Conservation (phyloP, 495 filamentous ascomycete species). For the Aspergillus heteromorphus region DNA sequence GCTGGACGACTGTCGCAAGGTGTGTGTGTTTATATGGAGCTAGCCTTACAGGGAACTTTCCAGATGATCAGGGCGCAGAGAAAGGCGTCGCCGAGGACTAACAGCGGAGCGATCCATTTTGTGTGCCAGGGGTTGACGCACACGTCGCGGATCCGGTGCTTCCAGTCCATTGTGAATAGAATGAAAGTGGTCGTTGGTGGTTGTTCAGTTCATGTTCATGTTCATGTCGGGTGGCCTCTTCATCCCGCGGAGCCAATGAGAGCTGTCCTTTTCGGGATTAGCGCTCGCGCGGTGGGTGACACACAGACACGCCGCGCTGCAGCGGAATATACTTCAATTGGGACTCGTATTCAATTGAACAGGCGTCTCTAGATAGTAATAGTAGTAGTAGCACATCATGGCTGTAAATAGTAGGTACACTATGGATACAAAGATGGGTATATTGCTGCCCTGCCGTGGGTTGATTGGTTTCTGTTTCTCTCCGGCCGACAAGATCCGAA, state of each 20-base stretch:
- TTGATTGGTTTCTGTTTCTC: not conserved
- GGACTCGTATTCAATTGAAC: not conserved
- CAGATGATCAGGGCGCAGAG: slow-evolving; percentile 72
- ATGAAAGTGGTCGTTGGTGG: not conserved
- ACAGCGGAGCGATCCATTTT: slow-evolving; percentile 58
- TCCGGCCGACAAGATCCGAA: not conserved
- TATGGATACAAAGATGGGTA: slow-evolving; percentile 23
- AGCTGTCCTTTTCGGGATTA: slow-evolving; percentile 20
- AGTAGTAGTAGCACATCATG: no score
- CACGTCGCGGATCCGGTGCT: slow-evolving; percentile 12
- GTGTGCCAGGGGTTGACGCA: slow-evolving; percentile 48
- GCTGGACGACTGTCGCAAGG: slow-evolving; percentile 6
- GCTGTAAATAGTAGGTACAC: slow-evolving; percentile 4
- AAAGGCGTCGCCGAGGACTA: slow-evolving; percentile 67
- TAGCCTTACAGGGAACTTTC: slow-evolving; percentile 75
- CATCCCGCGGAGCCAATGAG: slow-evolving; percentile 10
- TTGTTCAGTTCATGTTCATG: no score
- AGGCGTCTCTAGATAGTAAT: slow-evolving; percentile 1
- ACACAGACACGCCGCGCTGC: not conserved
- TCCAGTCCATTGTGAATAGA: slow-evolving; percentile 15
- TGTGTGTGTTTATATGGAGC: not conserved
- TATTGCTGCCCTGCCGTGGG: slow-evolving; percentile 15
- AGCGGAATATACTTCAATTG: not conserved
- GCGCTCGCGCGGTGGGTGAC: slow-evolving; percentile 7
- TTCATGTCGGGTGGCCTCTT: slow-evolving; percentile 8